phyloP scores from a whole-genome alignment of 371 early-diverging fungal species.

The Mucor ambiguus region DNA sequence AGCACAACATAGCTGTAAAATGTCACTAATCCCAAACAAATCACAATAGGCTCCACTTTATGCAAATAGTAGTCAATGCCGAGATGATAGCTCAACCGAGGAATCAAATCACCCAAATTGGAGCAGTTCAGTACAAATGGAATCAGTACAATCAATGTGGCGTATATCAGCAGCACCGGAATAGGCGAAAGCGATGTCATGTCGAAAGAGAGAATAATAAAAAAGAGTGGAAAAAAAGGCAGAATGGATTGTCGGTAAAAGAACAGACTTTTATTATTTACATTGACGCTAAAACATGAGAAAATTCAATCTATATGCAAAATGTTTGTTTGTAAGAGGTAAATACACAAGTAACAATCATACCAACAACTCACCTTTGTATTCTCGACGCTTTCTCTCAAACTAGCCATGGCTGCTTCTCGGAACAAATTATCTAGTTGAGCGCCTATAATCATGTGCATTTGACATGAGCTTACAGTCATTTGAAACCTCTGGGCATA shows the following conservation, averaged over 20 bases:
- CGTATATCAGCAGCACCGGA: not conserved
- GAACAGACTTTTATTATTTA: not conserved
- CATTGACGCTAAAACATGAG: constrained; percentile 5
- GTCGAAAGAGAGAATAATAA: not conserved
- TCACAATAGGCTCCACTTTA: constrained; percentile 1
- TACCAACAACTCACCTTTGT: constrained; percentile 23
- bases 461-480: not conserved
- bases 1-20: constrained; percentile 9
- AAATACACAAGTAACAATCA: not conserved
- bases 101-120: not conserved
- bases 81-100: not conserved
- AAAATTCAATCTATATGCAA: not conserved
- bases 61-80: not conserved
- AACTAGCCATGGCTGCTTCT: constrained; percentile 62
- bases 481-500: not conserved
- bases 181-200: not conserved
- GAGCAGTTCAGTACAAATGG: constrained; percentile 2
- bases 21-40: constrained; percentile 13
- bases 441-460: constrained; percentile 36
- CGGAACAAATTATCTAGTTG: constrained; percentile 65
- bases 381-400: constrained; percentile 57
- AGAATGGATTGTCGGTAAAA: not conserved
- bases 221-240: not conserved
- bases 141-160: not conserved
- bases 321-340: not conserved